Evolutionary conservation across 441 rosid genomes (phyloP), one percentile per base, ranked within the genome.

Genomic region (Populus hybrid): DNA sequence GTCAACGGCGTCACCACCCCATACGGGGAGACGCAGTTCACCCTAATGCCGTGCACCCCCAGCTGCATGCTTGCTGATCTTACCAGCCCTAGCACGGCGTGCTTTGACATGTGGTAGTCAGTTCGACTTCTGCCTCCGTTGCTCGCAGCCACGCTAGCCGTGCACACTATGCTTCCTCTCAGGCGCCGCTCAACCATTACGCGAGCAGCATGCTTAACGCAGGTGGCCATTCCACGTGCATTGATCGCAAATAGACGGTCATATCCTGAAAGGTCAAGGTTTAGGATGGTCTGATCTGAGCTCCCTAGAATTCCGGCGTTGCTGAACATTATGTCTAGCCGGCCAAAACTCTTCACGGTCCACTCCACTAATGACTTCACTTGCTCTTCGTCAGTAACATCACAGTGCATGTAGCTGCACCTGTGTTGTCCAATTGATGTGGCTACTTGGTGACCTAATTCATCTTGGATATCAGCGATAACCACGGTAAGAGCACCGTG

Each of bases 251-350:
- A 70, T 7, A 78, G 14, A 10, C 16, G 28, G 30, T 78, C 84
- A 30, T 24, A 78, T 1, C 70, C 54, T 11, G 59, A 28, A 8
- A 78, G 34, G 69, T 83, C 86, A 8, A 70, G 80, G 59, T 84
- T 77, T 4, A 85, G 78, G 10, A 88, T 32, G 1, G 78, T 80
- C 71, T 88, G 89, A 4, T 75, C 75, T 3, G 78, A 63, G 1
- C n/a, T 8, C 0, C 72, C n/a, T 0, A 61, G 0, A 38, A 78
- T 70, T 8, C 91, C 91, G 1, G 86, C 91, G 7, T 87, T 88
- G 83, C 89, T 79, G 26, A 87, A 85, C 87, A 87, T 81, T 63
- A 88, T 67, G 69, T 88, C 88, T 6, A 88, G 84, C 32, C 70
- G 79, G 3, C 88, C 86, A 10, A 73, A 80, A 1, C 21, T 61